These are phyloP conservation scores for Platanthera zijinensis DNA, from an alignment of 106 monocot species.

Conservation along the genomic window DNA sequence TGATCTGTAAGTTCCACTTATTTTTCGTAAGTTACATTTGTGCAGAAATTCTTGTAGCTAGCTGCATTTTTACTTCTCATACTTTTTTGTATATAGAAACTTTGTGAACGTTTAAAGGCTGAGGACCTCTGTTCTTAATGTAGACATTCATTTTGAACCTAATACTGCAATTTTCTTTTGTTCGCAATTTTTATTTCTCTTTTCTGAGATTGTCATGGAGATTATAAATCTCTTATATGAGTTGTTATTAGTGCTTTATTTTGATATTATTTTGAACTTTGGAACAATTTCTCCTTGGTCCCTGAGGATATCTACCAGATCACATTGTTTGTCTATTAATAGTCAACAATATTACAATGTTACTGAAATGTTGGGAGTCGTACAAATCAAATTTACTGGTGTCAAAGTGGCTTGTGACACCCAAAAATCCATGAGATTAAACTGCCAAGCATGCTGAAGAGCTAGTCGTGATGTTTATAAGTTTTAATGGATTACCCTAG, in stretches of 20 bases:
- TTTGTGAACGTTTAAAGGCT: background rate
- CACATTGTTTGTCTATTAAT: background rate
- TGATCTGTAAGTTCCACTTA: slow-evolving; percentile 69
- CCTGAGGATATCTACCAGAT: background rate
- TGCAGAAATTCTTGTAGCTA: background rate
- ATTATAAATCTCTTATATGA: background rate
- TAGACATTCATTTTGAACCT: background rate
- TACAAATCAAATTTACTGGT: no score
- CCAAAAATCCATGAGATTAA: no score
- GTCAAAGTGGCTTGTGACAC: no score
- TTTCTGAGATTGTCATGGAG: background rate
- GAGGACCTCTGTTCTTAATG: background rate
- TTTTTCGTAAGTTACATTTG: background rate
- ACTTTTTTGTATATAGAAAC: background rate
- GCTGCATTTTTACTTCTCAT: background rate
- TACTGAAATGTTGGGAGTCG: background rate
- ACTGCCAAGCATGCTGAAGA: no score
- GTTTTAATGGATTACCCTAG: no score
- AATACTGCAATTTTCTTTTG: background rate
- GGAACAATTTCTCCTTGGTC: no score
- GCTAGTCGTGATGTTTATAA: no score
- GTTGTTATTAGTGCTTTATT: no score
- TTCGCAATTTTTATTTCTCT: background rate
- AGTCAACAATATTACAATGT: background rate
- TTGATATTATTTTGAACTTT: no score